These are phyloP conservation scores for Cetraspora pellucida DNA, from an alignment of 192 early-diverging fungal species.

Conservation along the genomic window DNA sequence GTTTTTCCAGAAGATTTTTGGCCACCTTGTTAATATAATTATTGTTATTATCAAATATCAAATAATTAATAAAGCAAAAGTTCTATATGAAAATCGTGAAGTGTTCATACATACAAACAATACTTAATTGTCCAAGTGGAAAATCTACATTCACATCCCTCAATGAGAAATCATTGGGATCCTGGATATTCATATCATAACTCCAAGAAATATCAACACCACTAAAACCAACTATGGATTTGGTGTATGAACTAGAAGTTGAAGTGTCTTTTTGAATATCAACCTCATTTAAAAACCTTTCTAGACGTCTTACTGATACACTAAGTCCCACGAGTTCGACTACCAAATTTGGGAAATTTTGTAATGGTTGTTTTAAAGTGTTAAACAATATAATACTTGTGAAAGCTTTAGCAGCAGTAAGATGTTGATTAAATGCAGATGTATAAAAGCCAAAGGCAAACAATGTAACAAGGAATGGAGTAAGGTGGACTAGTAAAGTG, in stretches of 20 bases:
- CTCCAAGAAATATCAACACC: slow-evolving; percentile 55
- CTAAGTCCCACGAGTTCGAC: slow-evolving; percentile 41
- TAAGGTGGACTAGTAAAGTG: slow-evolving; percentile 41
- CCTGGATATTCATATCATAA: slow-evolving; percentile 31
- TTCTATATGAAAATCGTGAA: neutral
- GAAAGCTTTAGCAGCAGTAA: slow-evolving; percentile 70
- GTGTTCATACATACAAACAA: slow-evolving; percentile 49
- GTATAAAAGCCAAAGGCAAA: slow-evolving; percentile 65
- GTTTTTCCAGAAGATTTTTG: slow-evolving; percentile 89
- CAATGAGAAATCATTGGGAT: slow-evolving; percentile 46
- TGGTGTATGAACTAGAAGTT: slow-evolving; percentile 2
- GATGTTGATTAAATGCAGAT: slow-evolving; percentile 50
- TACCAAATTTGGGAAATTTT: slow-evolving; percentile 45
- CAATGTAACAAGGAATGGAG: slow-evolving; percentile 62
- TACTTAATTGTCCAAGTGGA: slow-evolving; percentile 48
- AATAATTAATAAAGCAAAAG: neutral
- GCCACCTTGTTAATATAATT: slow-evolving; percentile 51
- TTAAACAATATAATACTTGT: slow-evolving; percentile 69
- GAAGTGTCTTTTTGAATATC: slow-evolving; percentile 23
- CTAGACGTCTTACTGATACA: slow-evolving; percentile 62
- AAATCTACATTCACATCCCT: slow-evolving; percentile 50
- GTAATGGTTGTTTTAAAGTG: slow-evolving; percentile 49
- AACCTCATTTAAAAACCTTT: slow-evolving; percentile 72
- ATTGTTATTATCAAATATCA: neutral
- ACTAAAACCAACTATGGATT: slow-evolving; percentile 47